A percentile compares a stretch with the other conserved stretches of the same genome.
These are phyloP conservation scores for Colletotrichum nymphaeae DNA, from an alignment of 2,329 filamentous ascomycete species.

Conservation along the genomic window DNA sequence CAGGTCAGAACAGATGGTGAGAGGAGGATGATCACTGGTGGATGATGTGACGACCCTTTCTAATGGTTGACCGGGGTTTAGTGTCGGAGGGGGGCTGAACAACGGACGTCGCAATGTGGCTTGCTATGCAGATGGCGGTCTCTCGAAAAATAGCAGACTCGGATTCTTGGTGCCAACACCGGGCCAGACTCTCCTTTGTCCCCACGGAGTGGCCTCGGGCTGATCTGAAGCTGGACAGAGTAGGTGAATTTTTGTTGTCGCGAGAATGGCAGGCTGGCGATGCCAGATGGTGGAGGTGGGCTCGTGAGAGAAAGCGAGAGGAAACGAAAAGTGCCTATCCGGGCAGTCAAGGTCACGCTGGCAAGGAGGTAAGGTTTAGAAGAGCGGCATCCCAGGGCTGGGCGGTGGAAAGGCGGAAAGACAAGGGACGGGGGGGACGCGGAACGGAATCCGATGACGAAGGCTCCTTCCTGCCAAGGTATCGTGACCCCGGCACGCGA, in stretches of 20 bases:
- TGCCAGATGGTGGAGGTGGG: background rate
- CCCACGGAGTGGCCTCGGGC: background rate
- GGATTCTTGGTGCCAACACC: background rate
- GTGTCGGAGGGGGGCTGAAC: slow-evolving; percentile 27
- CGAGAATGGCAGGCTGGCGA: background rate
- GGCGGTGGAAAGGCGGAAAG: background rate
- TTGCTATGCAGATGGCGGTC: slow-evolving; percentile 24
- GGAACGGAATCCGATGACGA: slow-evolving; percentile 25
- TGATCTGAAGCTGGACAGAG: background rate
- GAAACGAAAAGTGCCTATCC: background rate
- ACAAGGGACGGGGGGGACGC: slow-evolving; percentile 9
- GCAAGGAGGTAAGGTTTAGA: background rate
- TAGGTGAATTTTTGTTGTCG: background rate
- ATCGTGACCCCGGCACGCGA: slow-evolving; percentile 1
- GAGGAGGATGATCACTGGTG: background rate
- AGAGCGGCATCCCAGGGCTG: background rate
- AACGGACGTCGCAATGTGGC: slow-evolving; percentile 29
- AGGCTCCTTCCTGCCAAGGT: background rate
- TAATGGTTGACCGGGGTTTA: background rate
- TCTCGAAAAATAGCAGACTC: background rate
- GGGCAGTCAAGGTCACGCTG: background rate
- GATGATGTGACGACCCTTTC: slow-evolving; percentile 10
- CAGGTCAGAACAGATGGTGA: background rate
- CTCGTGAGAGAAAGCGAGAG: background rate
- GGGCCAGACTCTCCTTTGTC: slow-evolving; percentile 17